These are phyloP conservation scores for Verticillium zaregamsianum DNA, from an alignment of 2,329 filamentous ascomycete genomes.

Conservation along the genomic window DNA sequence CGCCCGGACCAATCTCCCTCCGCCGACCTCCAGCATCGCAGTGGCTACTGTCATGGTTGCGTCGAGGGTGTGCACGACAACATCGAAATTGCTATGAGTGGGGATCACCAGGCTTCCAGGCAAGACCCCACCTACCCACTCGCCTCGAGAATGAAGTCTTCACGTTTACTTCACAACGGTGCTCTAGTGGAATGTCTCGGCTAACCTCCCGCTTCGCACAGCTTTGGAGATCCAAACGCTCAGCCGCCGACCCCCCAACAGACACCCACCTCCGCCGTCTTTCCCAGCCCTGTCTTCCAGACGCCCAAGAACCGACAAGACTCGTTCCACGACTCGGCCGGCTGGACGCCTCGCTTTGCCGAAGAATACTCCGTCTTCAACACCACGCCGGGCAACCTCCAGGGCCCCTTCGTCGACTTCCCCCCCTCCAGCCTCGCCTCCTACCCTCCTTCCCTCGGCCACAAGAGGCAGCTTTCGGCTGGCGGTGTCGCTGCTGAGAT, in stretches of 20 bases:
- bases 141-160: slow-evolving; percentile 2
- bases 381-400: slow-evolving; percentile 56
- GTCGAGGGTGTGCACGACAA: slow-evolving; percentile 13
- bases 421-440: slow-evolving; percentile 11
- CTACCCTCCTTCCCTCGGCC: slow-evolving; percentile 11
- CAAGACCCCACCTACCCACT: slow-evolving; percentile 23
- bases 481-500: slow-evolving; percentile 46
- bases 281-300: slow-evolving; percentile 52
- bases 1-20: slow-evolving; percentile 4
- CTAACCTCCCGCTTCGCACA: slow-evolving; percentile 34
- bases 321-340: slow-evolving; percentile 43
- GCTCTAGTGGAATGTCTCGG: slow-evolving; percentile 15
- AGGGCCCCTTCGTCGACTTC: slow-evolving; percentile 44
- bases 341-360: slow-evolving; percentile 59
- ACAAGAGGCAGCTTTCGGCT: slow-evolving; percentile 48
- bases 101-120: slow-evolving; percentile 54
- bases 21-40: not conserved
- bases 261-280: slow-evolving; percentile 50
- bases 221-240: slow-evolving; percentile 62
- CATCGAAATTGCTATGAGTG: slow-evolving; percentile 55
- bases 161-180: not conserved
- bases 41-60: slow-evolving; percentile 10
- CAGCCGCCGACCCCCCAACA: slow-evolving; percentile 55
- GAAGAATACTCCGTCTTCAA: slow-evolving; percentile 65
- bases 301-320: slow-evolving; percentile 48